phyloP scores from a whole-genome alignment of 805 yeast species.

The Komagataella pseudopastoris region DNA sequence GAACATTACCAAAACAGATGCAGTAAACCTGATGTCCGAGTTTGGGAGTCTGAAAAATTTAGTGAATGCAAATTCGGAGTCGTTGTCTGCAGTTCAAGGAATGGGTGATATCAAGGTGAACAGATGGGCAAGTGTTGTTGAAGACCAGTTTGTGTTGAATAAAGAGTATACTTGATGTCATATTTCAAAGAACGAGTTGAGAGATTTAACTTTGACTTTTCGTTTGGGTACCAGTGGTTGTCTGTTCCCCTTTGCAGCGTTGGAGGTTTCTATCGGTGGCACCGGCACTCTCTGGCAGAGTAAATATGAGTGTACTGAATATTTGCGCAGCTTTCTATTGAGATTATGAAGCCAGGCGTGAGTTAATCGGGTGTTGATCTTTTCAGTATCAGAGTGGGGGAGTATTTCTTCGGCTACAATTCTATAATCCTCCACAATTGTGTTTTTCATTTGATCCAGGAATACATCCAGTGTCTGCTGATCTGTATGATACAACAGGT shows the following conservation, averaged over 20 bases:
- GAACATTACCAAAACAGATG: slow-evolving; percentile 40
- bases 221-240: not conserved
- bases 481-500: not conserved
- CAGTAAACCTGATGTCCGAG: slow-evolving; percentile 34
- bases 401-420: not conserved
- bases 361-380: not conserved
- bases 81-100: slow-evolving; percentile 26
- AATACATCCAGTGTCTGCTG: not conserved
- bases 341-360: not conserved
- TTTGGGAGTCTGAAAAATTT: slow-evolving; percentile 29
- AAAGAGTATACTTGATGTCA: slow-evolving; percentile 14
- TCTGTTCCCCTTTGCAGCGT: not conserved
- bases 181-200: not conserved
- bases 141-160: slow-evolving; percentile 37
- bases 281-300: not conserved
- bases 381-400: not conserved
- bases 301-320: not conserved
- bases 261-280: not conserved
- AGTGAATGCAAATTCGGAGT: slow-evolving; percentile 17
- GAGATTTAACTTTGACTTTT: not conserved
- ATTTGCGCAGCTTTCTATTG: not conserved
- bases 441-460: not conserved
- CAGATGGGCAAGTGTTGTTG: slow-evolving; percentile 24
- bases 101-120: slow-evolving; percentile 32
- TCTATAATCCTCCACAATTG: not conserved